Evolutionary conservation across 495 filamentous ascomycete species (phyloP).

Genomic region (Penicillium argentinense): DNA sequence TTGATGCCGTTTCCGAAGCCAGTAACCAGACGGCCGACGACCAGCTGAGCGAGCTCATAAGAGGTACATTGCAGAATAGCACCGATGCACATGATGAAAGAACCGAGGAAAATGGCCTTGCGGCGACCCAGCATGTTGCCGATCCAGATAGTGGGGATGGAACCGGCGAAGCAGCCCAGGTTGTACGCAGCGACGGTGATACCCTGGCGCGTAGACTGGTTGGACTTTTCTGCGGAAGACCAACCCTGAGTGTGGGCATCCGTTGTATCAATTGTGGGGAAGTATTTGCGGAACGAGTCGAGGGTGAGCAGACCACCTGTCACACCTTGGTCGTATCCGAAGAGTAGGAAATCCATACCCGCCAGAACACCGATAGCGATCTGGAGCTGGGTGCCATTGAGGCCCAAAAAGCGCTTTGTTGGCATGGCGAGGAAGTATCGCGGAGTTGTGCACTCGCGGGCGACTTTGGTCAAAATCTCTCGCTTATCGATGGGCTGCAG

Average conservation of each 20-base stretch:
- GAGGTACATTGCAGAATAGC: constrained; percentile 64
- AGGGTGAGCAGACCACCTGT: constrained; percentile 61
- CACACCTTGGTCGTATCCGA: constrained; percentile 60
- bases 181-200: constrained; percentile 66
- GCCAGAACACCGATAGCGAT: constrained; percentile 67
- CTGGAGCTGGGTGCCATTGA: constrained; percentile 64
- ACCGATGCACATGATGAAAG: constrained; percentile 57
- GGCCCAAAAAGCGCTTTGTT: constrained; percentile 55
- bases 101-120: constrained; percentile 56
- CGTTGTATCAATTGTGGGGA: constrained; percentile 56
- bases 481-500: neutral
- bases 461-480: neutral
- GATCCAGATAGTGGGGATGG: constrained; percentile 56
- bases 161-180: constrained; percentile 63
- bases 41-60: constrained; percentile 61
- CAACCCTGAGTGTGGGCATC: constrained; percentile 25
- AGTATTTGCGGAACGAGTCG: constrained; percentile 50
- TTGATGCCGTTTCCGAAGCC: constrained; percentile 65
- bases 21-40: constrained; percentile 61
- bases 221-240: constrained; percentile 25
- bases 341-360: constrained; percentile 68
- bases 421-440: constrained; percentile 25
- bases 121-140: constrained; percentile 59
- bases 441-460: neutral
- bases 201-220: constrained; percentile 58